phyloP scores from a whole-genome alignment of 2,329 filamentous ascomycete species.

The Albifimbria verrucaria region DNA sequence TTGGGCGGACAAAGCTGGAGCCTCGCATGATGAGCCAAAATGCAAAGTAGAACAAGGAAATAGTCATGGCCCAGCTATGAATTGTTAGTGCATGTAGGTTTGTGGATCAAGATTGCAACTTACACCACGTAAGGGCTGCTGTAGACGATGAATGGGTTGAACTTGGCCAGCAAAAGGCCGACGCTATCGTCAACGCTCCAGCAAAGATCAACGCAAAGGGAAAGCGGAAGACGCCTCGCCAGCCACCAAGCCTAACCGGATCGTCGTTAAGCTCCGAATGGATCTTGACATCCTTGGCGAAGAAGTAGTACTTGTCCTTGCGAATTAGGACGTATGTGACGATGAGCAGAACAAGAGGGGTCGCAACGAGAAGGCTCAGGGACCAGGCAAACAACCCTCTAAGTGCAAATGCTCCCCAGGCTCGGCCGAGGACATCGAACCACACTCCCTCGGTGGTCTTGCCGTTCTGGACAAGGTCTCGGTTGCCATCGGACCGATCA shows the following conservation, averaged over 20 bases:
- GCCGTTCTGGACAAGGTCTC: constrained; percentile 64
- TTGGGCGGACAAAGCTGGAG: constrained; percentile 76
- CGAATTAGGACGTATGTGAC: constrained; percentile 67
- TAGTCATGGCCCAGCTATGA: constrained; percentile 74
- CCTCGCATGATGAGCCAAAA: constrained; percentile 82
- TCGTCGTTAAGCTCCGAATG: constrained; percentile 58
- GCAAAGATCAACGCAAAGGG: constrained; percentile 71
- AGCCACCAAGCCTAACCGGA: constrained; percentile 65
- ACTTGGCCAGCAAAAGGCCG: constrained; percentile 72
- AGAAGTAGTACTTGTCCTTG: constrained; percentile 84
- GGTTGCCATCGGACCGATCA: constrained; percentile 48
- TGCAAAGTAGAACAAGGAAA: constrained; percentile 74
- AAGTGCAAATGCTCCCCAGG: constrained; percentile 75
- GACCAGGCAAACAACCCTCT: constrained; percentile 86
- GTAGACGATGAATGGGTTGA: constrained; percentile 90
- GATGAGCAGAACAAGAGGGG: constrained; percentile 69
- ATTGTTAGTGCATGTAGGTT: constrained; percentile 12
- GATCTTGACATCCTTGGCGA: constrained; percentile 58
- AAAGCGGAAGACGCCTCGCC: constrained; percentile 80
- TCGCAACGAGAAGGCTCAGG: constrained; percentile 75
- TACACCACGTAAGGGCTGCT: constrained; percentile 78
- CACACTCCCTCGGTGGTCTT: constrained; percentile 72
- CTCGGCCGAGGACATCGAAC: constrained; percentile 86
- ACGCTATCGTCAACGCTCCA: constrained; percentile 63
- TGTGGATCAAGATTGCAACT: constrained; percentile 18